Percentiles rank a stretch among this genome's conserved stretches.
Conservation (phyloP, 805 yeast species). For the Cyberlindnera mycetangii region DNA sequence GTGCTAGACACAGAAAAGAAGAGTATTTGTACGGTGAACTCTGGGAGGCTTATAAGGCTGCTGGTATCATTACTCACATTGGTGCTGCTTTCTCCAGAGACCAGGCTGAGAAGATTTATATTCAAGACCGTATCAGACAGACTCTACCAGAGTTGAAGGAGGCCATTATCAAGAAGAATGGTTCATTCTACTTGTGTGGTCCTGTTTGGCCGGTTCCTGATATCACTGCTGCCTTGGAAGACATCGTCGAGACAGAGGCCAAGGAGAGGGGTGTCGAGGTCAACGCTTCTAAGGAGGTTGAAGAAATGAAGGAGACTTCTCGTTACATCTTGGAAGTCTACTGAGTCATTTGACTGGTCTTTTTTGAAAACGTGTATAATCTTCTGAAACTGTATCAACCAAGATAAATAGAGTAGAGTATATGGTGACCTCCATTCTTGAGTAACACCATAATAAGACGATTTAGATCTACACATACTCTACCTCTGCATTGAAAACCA, state of each 20-base stretch:
- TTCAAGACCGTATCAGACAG: slow-evolving; percentile 89
- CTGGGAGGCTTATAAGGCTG: slow-evolving; percentile 94
- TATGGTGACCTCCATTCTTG: too few species aligned
- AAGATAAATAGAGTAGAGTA: too few species aligned
- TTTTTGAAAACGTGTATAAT: too few species aligned
- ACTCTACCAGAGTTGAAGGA: slow-evolving; percentile 67
- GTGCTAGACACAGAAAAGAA: slow-evolving; percentile 93
- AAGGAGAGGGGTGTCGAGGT: slow-evolving; percentile 58
- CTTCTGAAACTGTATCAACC: too few species aligned
- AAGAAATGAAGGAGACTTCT: slow-evolving; percentile 89
- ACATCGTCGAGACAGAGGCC: slow-evolving; percentile 73
- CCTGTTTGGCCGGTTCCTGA: slow-evolving; percentile 99
- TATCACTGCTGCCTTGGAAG: slow-evolving; percentile 84
- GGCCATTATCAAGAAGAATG: slow-evolving; percentile 74
- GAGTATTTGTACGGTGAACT: slow-evolving; percentile 95
- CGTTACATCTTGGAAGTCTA: slow-evolving; percentile 93
- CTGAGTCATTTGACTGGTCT: too few species aligned
- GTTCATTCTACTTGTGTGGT: slow-evolving; percentile 95
- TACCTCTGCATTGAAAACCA: neutral
- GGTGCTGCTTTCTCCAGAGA: slow-evolving; percentile 99
- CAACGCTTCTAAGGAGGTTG: slow-evolving; percentile 78
- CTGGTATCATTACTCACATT: slow-evolving; percentile 87
- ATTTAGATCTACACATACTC: neutral
- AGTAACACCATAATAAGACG: too few species aligned
- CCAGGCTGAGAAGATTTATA: slow-evolving; percentile 90